Evolutionary conservation across 768 basidiomycete species (phyloP), one percentile per base, ranked within the genome.

Genomic region (Lepiota brunneoincarnata): DNA sequence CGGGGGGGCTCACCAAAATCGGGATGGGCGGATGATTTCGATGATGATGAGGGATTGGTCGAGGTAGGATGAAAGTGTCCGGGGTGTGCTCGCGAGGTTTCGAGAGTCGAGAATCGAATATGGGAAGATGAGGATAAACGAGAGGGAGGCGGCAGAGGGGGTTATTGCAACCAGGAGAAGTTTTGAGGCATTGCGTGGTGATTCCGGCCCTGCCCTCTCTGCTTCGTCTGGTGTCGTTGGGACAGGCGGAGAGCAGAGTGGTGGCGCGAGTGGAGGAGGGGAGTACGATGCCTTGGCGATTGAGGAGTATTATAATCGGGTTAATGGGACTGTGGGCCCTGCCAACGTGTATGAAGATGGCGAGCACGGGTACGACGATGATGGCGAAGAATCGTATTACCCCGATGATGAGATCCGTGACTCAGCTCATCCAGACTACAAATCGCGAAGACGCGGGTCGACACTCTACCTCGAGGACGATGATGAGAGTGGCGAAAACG

Each of bases 41-140:
- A 23, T 15, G 46, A 49, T 20, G 37, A 40, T 28, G 9, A 28
- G 5, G 6, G 20, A n/a, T 14, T 31, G 17, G 39, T 39, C 7
- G 41, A 39, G 9, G 18, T 23, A n/a, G 35, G 43, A 53, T 21
- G 55, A 55, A n/a, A 53, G 49, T 43, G 44, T 58, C 12, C 48
- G 53, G 23, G 58, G 35, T 2, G 55, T 59, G 23, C 34, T 59
- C 24, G 51, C 55, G 37, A 49, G 51, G 51, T 59, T 56, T 48
- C 47, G 40, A 28, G 58, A 52, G 21, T 50, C 58, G 31, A 54
- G 46, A 12, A 34, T 55, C 40, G 48, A 55, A 14, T 43, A 46
- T 46, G 43, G 34, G 50, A 52, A 18, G 43, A 38, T 37, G 42
- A 38, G 7, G 42, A 17, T 20, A 31, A 36, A 52, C 1, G 24